phyloP scores from a whole-genome alignment of 2,329 filamentous ascomycete genomes.

The Chrysoporthe cubensis region DNA sequence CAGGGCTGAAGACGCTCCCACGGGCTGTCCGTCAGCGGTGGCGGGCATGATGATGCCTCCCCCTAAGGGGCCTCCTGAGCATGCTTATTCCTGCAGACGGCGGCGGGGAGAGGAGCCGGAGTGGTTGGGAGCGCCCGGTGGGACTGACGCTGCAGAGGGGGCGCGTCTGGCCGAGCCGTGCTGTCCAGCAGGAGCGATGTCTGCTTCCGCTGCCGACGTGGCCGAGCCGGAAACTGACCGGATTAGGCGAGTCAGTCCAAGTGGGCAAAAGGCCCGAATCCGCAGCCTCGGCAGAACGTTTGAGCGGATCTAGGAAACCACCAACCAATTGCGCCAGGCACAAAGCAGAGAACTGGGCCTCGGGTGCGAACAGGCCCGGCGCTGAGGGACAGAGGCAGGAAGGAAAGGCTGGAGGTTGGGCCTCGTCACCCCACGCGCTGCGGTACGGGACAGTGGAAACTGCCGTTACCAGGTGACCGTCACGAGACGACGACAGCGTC shows the following conservation, averaged over 20 bases:
- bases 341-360: background rate
- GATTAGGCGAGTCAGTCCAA: conserved; percentile 14
- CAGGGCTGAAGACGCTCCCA: background rate
- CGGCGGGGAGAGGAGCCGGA: too few relatives aligned
- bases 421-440: background rate
- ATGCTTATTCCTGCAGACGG: too few relatives aligned
- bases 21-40: too few relatives aligned
- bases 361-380: background rate
- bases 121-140: too few relatives aligned
- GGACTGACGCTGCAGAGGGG: too few relatives aligned
- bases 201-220: conserved; percentile 8
- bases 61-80: too few relatives aligned
- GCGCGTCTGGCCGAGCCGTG: too few relatives aligned
- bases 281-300: background rate
- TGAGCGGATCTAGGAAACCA: background rate
- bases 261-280: conserved; percentile 17
- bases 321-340: background rate
- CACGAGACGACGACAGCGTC: conserved; percentile 10
- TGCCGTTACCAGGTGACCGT: background rate
- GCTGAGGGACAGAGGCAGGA: background rate
- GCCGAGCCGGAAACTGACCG: conserved; percentile 20
- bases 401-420: background rate
- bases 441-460: background rate
- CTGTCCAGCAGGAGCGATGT: too few relatives aligned
- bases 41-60: too few relatives aligned